These are phyloP conservation scores for Trichoderma aggressivum DNA, from an alignment of 2,329 filamentous ascomycete genomes.

Conservation along the genomic window DNA sequence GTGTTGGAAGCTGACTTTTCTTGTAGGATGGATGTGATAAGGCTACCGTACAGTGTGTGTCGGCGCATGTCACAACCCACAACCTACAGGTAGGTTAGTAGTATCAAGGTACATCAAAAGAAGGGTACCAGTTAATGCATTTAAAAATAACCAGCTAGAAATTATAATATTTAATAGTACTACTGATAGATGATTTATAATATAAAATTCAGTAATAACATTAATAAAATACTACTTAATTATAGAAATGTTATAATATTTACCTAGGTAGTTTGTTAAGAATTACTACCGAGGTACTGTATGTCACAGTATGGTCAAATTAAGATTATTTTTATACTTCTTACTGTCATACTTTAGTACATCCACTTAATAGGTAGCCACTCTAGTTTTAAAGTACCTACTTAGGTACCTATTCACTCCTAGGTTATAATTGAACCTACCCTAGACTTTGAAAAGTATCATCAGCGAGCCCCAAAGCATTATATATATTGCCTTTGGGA, in stretches of 20 bases:
- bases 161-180: background rate
- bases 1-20: background rate
- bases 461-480: too few species aligned
- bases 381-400: too few species aligned
- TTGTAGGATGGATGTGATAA: background rate
- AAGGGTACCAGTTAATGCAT: background rate
- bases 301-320: background rate
- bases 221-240: background rate
- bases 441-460: background rate
- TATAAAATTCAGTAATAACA: fast-evolving
- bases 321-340: background rate
- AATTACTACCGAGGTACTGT: too few species aligned
- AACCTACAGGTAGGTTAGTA: too few species aligned
- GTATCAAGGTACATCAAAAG: background rate
- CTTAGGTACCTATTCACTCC: too few species aligned
- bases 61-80: background rate
- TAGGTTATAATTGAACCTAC: background rate
- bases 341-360: background rate
- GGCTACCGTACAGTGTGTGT: background rate
- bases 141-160: too few species aligned
- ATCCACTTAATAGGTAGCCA: too few species aligned
- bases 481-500: too few species aligned
- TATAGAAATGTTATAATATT: too few species aligned
- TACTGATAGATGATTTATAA: background rate
- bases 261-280: background rate